Base-by-base conservation (phyloP, 2,329 filamentous ascomycete species). In the Pochonia chlamydosporia region DNA sequence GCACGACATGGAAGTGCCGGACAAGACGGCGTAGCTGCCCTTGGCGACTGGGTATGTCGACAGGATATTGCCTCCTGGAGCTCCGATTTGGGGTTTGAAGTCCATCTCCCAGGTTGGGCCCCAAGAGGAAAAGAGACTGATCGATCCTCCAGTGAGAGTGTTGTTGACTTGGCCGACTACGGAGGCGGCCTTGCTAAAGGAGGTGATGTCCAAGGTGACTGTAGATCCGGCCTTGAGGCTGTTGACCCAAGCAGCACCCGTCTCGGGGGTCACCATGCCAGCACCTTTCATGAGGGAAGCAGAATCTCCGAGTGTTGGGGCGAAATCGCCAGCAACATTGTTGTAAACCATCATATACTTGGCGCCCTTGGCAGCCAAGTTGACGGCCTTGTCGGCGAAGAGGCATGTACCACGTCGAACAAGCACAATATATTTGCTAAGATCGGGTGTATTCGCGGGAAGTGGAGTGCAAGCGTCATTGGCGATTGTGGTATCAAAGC, bases 1-100 rank as follows among this genome's bases (percentile, higher is more conserved):
- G 30, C 72, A 73, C 3, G 79, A 72, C 79, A 83, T 82, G 3
- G 78, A 81, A 0, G 78, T 81, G n/a, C 78, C 78, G 35, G 67
- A 79, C 23, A 71, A 60, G 1, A 80, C 69, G 21, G 68, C 70
- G 46, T 81, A 84, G 23, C 64, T 63, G 20, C 73, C 73, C 28
- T 67, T 56, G 3, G 61, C 60, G 3, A 58, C 47, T 0, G 75
- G 76, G 52, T 68, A 82, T 0, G 78, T 82, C 7, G 78, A 79
- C 20, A 82, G 60, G 40, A 83, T 82, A 40, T 69, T 68, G 39
- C 76, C 76, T 31, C 79, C 78, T 2, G 77, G 75, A 1, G 76
- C 69, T n/a, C 71, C 73, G 36, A 81, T 59, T 51, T 79, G 70
- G 1, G 78, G 78, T 59, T 79, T 79, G 39, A 76, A 60, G 36